Conservation (phyloP, 1,139 yeast species). For the Lodderomyces metapsilosis region DNA sequence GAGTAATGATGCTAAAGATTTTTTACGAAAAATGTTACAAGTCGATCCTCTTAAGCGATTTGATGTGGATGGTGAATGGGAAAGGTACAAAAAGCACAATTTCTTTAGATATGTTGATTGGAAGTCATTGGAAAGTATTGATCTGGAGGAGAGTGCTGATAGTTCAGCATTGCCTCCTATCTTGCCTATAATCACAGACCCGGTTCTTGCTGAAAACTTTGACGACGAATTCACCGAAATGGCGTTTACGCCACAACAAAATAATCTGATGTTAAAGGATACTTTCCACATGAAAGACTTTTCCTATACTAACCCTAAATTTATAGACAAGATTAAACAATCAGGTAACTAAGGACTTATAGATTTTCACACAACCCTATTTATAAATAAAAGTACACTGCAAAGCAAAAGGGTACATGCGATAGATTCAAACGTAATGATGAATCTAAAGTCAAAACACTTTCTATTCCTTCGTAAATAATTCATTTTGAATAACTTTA, state of each 20-base stretch:
- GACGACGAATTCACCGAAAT: conserved; percentile 86
- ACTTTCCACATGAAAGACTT: conserved; percentile 44
- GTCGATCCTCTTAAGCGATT: conserved; percentile 75
- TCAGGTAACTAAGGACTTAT: not conserved
- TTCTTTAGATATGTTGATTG: conserved; percentile 82
- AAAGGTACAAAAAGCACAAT: conserved; percentile 61
- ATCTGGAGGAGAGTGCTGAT: conserved; percentile 17
- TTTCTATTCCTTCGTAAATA: conserved; percentile 15
- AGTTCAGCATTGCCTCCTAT: conserved; percentile 66
- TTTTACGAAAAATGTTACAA: conserved; percentile 68
- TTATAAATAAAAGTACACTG: not conserved
- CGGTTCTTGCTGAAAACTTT: conserved; percentile 87
- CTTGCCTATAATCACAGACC: conserved; percentile 80
- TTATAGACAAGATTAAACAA: conserved; percentile 17
- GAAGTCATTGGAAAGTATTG: conserved; percentile 55
- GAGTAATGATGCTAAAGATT: conserved; percentile 81
- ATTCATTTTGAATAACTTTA: conserved; percentile 20
- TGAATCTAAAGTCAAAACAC: conserved; percentile 8
- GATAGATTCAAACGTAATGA: conserved; percentile 8
- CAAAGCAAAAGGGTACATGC: not conserved
- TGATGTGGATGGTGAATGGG: conserved; percentile 57
- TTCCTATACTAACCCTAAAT: conserved; percentile 43
- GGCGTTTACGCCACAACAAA: conserved; percentile 43
- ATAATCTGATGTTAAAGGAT: conserved; percentile 22
- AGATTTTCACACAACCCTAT: conserved; percentile 1